A percentile compares a stretch with the other conserved stretches of the same genome.
Evolutionary conservation across 768 basidiomycete genomes (phyloP).

Genomic region (Suillus placidus): DNA sequence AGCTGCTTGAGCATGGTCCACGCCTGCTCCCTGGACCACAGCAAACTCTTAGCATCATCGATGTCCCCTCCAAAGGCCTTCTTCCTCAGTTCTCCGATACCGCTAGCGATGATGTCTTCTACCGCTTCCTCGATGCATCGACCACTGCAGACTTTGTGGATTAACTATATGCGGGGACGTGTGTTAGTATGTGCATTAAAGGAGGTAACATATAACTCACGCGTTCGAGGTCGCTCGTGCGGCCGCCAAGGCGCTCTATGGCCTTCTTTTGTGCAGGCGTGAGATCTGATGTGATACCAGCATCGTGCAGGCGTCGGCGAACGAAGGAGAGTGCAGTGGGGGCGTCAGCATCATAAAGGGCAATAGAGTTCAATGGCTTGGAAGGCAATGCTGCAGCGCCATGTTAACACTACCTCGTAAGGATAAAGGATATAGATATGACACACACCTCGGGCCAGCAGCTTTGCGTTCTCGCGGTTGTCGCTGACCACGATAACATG

Average conservation of each 20-base stretch:
- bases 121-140: slow-evolving; percentile 77
- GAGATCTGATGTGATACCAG: slow-evolving; percentile 54
- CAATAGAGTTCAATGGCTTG: slow-evolving; percentile 78
- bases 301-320: slow-evolving; percentile 70
- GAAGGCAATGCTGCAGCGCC: slow-evolving; percentile 53
- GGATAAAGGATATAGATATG: background rate
- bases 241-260: slow-evolving; percentile 82
- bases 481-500: slow-evolving; percentile 92
- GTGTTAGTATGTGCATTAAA: background rate
- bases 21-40: slow-evolving; percentile 87
- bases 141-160: slow-evolving; percentile 83
- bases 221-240: slow-evolving; percentile 86
- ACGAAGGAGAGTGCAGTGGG: slow-evolving; percentile 81
- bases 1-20: slow-evolving; percentile 83
- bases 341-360: slow-evolving; percentile 84
- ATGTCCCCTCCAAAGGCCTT: slow-evolving; percentile 90
- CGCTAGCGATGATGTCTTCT: slow-evolving; percentile 83
- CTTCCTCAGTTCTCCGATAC: slow-evolving; percentile 84
- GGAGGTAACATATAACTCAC: slow-evolving; percentile 44
- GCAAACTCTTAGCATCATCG: slow-evolving; percentile 81
- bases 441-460: slow-evolving; percentile 72
- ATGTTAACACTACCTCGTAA: background rate
- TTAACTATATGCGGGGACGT: slow-evolving; percentile 51
- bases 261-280: slow-evolving; percentile 55
- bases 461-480: slow-evolving; percentile 83